phyloP scores from a whole-genome alignment of 441 rosid genomes.

The Corymbia citriodora region DNA sequence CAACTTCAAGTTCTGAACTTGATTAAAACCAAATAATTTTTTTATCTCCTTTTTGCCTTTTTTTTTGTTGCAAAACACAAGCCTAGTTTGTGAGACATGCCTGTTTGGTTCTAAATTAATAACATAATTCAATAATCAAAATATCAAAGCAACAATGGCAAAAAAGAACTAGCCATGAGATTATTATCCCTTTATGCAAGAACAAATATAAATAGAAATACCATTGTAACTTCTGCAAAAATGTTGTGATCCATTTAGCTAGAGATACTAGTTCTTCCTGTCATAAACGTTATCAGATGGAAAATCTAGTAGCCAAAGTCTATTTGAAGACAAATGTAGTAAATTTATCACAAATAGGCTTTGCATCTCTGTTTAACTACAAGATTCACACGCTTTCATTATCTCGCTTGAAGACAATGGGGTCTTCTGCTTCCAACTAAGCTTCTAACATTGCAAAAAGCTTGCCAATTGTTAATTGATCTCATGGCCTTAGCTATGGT shows the following conservation, averaged over 20 bases:
- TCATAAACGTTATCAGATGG: too few species aligned
- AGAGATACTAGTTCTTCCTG: neutral
- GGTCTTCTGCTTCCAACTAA: neutral
- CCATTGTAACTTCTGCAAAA: neutral
- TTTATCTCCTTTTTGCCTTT: fast-evolving
- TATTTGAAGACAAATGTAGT: neutral
- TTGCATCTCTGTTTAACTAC: too few species aligned
- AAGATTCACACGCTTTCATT: neutral
- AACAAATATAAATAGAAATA: too few species aligned
- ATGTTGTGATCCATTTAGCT: neutral
- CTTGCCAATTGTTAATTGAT: too few species aligned
- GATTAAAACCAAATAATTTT: neutral
- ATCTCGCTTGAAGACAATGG: fast-evolving
- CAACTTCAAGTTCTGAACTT: neutral
- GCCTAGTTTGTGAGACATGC: neutral
- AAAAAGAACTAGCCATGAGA: fast-evolving
- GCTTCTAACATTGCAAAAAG: neutral
- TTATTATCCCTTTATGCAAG: neutral
- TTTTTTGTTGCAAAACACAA: neutral
- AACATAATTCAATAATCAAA: too few species aligned
- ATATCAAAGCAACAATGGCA: neutral
- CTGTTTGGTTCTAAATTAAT: neutral
- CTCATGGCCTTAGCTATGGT: too few species aligned
- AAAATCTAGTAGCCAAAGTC: neutral
- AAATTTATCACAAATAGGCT: fast-evolving